These are phyloP conservation scores for Lichina pygmaea DNA, from an alignment of 495 filamentous ascomycete genomes.

Conservation along the genomic window DNA sequence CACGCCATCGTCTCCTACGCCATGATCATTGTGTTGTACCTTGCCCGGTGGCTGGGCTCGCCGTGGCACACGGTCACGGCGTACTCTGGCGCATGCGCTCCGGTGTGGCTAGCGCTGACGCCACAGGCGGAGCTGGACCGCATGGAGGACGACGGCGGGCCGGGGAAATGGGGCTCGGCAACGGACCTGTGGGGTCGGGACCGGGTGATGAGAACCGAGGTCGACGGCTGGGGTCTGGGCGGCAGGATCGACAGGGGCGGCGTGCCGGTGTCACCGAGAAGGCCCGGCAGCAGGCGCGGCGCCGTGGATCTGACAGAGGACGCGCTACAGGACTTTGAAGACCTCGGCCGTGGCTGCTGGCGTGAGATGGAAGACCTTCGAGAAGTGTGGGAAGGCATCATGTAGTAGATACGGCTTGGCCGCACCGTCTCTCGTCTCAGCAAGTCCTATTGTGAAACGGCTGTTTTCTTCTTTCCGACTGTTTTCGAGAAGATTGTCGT, in stretches of 20 bases:
- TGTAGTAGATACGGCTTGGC: too few relatives aligned
- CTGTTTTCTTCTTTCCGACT: too few relatives aligned
- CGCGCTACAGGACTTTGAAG: constrained; percentile 42
- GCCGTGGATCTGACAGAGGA: constrained; percentile 33
- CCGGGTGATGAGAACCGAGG: constrained; percentile 40
- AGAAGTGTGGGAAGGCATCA: constrained; percentile 36
- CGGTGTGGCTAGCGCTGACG: constrained; percentile 54
- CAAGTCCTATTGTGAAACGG: too few relatives aligned
- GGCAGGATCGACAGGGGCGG: constrained; percentile 23
- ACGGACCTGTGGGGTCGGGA: constrained; percentile 28
- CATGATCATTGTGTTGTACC: constrained; percentile 36
- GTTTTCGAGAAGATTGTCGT: too few relatives aligned
- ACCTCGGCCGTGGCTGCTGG: constrained; percentile 48
- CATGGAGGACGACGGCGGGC: constrained; percentile 20
- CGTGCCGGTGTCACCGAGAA: too few relatives aligned
- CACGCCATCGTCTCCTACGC: constrained; percentile 31
- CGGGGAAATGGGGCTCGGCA: constrained; percentile 61
- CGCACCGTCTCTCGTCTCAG: too few relatives aligned
- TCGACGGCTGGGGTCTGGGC: constrained; percentile 65
- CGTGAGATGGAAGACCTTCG: constrained; percentile 62
- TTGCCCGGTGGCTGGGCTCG: constrained; percentile 54
- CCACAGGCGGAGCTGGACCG: constrained; percentile 37
- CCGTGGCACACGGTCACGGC: constrained; percentile 58
- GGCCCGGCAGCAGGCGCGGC: constrained; percentile 18
- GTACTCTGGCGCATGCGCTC: constrained; percentile 51